Conservation (phyloP, 345 rosid species). For the Lumnitzera racemosa region DNA sequence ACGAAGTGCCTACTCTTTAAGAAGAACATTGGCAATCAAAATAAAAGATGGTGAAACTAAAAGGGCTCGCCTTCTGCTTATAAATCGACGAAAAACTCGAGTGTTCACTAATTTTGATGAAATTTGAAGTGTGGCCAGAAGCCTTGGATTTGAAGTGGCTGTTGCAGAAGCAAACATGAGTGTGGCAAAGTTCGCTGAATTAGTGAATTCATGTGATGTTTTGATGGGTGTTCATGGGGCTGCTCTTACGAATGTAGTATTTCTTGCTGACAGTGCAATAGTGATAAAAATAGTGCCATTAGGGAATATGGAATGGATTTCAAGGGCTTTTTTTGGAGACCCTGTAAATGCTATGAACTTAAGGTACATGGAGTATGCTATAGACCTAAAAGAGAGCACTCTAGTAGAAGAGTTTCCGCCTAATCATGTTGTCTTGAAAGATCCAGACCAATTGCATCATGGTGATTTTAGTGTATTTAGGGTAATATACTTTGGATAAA, state of each 20-base stretch:
- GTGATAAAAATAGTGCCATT: conserved; percentile 5
- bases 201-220: conserved; percentile 2
- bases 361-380: background rate
- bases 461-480: background rate
- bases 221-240: conserved; percentile 5
- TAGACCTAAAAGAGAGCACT: conserved; percentile 4
- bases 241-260: background rate
- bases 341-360: background rate
- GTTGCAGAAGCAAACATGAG: background rate
- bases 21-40: too few relatives aligned
- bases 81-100: background rate
- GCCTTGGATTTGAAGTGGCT: background rate
- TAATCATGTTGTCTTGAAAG: background rate
- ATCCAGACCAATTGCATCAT: background rate
- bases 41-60: background rate
- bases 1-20: conserved; percentile 21
- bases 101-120: background rate
- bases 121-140: background rate
- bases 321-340: conserved; percentile 2
- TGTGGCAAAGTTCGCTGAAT: background rate
- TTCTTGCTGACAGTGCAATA: background rate
- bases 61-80: background rate
- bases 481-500: background rate
- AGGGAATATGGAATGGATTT: conserved; percentile 4
- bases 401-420: background rate